Base-by-base conservation (phyloP, 805 yeast genomes). In the Helenozyma rhizophorensis region DNA sequence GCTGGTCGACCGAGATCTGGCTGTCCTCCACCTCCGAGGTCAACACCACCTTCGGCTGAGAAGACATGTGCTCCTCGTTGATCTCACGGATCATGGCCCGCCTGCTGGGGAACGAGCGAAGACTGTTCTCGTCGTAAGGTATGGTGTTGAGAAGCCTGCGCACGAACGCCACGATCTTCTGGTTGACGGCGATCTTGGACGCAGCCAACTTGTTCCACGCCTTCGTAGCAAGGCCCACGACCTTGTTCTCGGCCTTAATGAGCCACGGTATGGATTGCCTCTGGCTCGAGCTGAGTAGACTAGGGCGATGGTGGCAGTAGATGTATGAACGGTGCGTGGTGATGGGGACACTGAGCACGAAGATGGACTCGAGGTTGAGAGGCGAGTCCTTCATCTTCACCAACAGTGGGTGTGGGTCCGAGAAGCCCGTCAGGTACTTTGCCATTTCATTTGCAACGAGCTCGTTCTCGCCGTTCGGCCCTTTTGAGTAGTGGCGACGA, bases 61-160 rank as follows among this genome's bases (percentile, higher is more conserved):
- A 13, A 9, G 35, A 34, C 11, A 39, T 24, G 11, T 46, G 40
- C 17, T 54, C 60, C 26, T 53, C 53, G 34, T 60, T 62, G 33
- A 70, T 55, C 40, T 67, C 72, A 25, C 85, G 60, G 22, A 78
- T 58, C 57, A 84, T 70, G 22, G 80, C 64, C 23, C 62, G 58
- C 36, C 74, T 71, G 3, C 88, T 77, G 1, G 97, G 97, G 15
- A 90, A 74, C 2, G 90, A 74, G 39, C 77, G 68, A 38, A 89
- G 63, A 28, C 87, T 74, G 48, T 76, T 73, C 51, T 89, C 97
- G 43, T 80, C 78, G 75, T 90, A 89, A 2, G 90, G 86, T 6
- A 84, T 76, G 14, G 76, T 67, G 32, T 74, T 72, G 44, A 88
- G 55, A 24, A 82, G 65, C 34, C 54, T 56, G 26, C 74, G 69